Evolutionary conservation across 257 asterid genomes (phyloP).

Genomic region (Eucommia ulmoides): DNA sequence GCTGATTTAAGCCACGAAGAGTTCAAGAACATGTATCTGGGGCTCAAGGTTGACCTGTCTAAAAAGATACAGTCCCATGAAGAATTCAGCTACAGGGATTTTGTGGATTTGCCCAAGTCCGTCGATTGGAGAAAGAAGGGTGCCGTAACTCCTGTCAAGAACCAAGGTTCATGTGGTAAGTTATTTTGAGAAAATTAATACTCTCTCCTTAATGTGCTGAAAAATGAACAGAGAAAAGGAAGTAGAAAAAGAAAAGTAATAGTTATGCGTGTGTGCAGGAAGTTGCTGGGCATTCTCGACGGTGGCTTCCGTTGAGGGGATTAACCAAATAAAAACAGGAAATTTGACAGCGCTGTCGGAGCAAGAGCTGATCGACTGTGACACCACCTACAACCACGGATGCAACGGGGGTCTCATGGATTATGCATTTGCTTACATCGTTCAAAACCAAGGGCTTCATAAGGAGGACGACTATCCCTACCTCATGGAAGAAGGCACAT

Average conservation of each 20-base stretch:
- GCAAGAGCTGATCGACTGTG: constrained; percentile 64
- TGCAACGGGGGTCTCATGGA: too few species aligned
- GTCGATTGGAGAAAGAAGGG: constrained; percentile 72
- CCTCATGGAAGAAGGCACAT: constrained; percentile 65
- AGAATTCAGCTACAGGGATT: constrained; percentile 33
- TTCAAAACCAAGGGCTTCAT: constrained; percentile 47
- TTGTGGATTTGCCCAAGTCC: constrained; percentile 29
- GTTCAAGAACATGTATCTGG: constrained; percentile 40
- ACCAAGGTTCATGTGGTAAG: constrained; percentile 66
- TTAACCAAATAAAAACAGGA: constrained; percentile 55
- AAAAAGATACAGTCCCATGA: constrained; percentile 14
- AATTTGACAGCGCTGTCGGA: constrained; percentile 56
- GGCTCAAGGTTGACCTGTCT: constrained; percentile 33
- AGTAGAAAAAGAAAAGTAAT: too few species aligned
- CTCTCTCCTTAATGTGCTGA: too few species aligned
- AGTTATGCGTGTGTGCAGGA: too few species aligned
- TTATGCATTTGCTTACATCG: constrained; percentile 51
- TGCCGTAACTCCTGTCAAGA: constrained; percentile 46
- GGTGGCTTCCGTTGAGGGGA: constrained; percentile 71
- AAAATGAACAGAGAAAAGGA: too few species aligned
- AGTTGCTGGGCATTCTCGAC: constrained; percentile 89
- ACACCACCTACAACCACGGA: constrained; percentile 48
- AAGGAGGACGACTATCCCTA: constrained; percentile 72
- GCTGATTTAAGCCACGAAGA: constrained; percentile 63
- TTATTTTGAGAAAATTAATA: too few species aligned